phyloP scores from a whole-genome alignment of 176 grass and related monocot species.

The Hsuehochloa calcarea region DNA sequence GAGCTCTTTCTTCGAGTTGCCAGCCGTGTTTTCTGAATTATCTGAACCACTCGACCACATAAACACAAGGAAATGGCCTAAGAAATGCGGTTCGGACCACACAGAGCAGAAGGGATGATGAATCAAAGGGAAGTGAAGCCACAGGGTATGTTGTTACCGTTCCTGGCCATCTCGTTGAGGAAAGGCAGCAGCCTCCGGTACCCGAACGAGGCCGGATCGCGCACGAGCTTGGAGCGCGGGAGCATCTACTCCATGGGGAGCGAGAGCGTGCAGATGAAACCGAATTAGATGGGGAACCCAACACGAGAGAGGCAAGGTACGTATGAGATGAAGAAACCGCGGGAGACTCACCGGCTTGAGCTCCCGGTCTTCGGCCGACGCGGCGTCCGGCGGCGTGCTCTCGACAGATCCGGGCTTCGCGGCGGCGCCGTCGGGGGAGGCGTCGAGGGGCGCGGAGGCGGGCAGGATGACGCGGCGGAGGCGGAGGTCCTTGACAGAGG shows the following conservation, averaged over 20 bases:
- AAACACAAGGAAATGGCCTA: background rate
- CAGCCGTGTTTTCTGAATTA: background rate
- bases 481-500: constrained; percentile 64
- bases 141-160: constrained; percentile 22
- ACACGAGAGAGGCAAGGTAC: background rate
- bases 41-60: background rate
- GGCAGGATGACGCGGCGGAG: constrained; percentile 57
- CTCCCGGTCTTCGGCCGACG: background rate
- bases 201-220: constrained; percentile 41
- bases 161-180: constrained; percentile 44
- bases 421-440: background rate
- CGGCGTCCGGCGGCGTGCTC: constrained; percentile 29
- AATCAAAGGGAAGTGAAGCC: background rate
- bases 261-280: background rate
- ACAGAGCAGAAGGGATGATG: background rate
- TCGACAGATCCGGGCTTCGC: constrained; percentile 1
- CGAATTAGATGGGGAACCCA: background rate
- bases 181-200: constrained; percentile 53
- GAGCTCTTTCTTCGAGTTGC: background rate
- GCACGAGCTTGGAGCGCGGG: constrained; percentile 47
- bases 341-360: constrained; percentile 29
- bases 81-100: background rate
- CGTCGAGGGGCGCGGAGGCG: constrained; percentile 28
- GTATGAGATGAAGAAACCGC: background rate
- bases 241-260: constrained; percentile 13